phyloP scores from a whole-genome alignment of 768 basidiomycete species.

The Holtermanniella nyarrowii region DNA sequence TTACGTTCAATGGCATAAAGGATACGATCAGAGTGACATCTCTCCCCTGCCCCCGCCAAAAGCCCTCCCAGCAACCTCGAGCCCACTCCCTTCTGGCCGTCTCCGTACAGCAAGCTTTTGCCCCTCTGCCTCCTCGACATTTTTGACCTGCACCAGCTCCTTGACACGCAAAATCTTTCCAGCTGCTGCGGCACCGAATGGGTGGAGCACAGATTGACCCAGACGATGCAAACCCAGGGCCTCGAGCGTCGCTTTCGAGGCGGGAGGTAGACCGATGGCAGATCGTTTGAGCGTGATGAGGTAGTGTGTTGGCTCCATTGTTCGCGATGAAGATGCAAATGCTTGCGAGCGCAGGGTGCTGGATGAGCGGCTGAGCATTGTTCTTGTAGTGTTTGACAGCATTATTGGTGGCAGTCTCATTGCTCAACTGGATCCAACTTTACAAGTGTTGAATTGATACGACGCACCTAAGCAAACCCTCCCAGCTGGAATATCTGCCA shows the following conservation, averaged over 20 bases:
- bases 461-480: too few relatives aligned
- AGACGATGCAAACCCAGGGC: constrained; percentile 68
- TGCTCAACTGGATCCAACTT: too few relatives aligned
- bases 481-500: too few relatives aligned
- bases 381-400: too few relatives aligned
- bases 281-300: constrained; percentile 83
- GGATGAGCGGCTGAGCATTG: too few relatives aligned
- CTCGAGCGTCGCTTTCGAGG: constrained; percentile 62
- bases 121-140: constrained; percentile 51
- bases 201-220: constrained; percentile 74
- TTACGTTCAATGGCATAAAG: too few relatives aligned
- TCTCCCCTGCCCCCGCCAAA: constrained; percentile 20
- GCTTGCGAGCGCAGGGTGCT: too few relatives aligned
- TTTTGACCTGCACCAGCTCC: constrained; percentile 79
- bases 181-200: constrained; percentile 60
- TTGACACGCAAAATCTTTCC: constrained; percentile 81
- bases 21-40: too few relatives aligned
- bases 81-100: constrained; percentile 29
- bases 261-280: constrained; percentile 66
- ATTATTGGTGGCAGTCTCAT: too few relatives aligned
- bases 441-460: too few relatives aligned
- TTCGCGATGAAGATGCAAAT: constrained; percentile 1
- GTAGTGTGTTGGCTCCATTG: constrained; percentile 54
- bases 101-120: constrained; percentile 14
- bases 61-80: constrained; percentile 16